phyloP scores from a whole-genome alignment of 2,329 filamentous ascomycete species.

The Clarireedia homoeocarpa region DNA sequence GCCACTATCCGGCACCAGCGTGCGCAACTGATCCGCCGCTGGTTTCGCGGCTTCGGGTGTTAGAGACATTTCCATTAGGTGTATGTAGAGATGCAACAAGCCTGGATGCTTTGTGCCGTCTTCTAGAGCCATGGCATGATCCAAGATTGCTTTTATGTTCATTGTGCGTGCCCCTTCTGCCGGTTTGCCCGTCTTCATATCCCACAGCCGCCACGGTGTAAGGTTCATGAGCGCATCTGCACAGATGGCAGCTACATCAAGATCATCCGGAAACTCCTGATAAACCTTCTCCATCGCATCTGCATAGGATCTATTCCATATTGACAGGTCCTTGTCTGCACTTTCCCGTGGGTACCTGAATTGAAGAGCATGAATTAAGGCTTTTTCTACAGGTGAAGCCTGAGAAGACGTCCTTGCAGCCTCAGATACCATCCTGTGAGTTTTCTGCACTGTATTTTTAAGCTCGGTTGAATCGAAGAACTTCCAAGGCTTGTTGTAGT shows the following conservation, averaged over 20 bases:
- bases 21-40: slow-evolving; percentile 53
- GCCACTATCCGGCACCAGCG: slow-evolving; percentile 59
- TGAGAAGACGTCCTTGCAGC: slow-evolving; percentile 29
- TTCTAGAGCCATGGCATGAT: slow-evolving; percentile 44
- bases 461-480: slow-evolving; percentile 58
- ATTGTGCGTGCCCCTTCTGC: slow-evolving; percentile 46
- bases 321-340: slow-evolving; percentile 40
- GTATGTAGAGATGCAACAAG: slow-evolving; percentile 67
- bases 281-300: slow-evolving; percentile 53
- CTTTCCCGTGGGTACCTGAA: slow-evolving; percentile 51
- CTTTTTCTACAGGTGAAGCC: slow-evolving; percentile 46
- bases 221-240: slow-evolving; percentile 60
- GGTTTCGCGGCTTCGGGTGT: slow-evolving; percentile 55
- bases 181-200: slow-evolving; percentile 49
- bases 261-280: slow-evolving; percentile 41
- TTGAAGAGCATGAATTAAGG: slow-evolving; percentile 55
- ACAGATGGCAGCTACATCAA: slow-evolving; percentile 57
- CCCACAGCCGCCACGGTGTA: slow-evolving; percentile 58
- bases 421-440: slow-evolving; percentile 37
- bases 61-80: slow-evolving; percentile 70
- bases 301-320: slow-evolving; percentile 53
- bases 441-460: slow-evolving; percentile 34
- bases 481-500: slow-evolving; percentile 73
- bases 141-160: slow-evolving; percentile 51
- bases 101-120: slow-evolving; percentile 54